Evolutionary conservation across 768 basidiomycete genomes (phyloP), one percentile per base, ranked within the genome.

Genomic region (Melanogaster broomeanus): DNA sequence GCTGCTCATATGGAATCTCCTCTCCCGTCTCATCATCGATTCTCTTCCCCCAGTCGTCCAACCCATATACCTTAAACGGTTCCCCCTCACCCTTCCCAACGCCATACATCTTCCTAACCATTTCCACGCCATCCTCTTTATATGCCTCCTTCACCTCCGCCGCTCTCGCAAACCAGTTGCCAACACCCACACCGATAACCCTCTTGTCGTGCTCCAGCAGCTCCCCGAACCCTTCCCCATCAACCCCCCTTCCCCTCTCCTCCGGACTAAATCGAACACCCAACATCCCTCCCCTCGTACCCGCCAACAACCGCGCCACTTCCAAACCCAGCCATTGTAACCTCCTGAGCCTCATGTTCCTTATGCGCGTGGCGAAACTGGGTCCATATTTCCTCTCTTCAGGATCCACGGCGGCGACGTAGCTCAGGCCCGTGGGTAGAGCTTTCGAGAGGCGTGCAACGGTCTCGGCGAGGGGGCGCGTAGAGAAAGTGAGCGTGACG

Each of bases 391-490:
- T 74, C 34, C 71, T 64, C 49, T 74, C 74, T 15, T 68, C 66
- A 31, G 56, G 30, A 8, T 56, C 44, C 45, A 77, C 55, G 11
- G 59, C 55, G 10, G 70, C 59, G 52, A 71, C 67, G 60, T 65
- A 79, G 4, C 75, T 64, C 8, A 65, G 47, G 4, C 77, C 77
- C 7, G 68, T 68, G 9, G 61, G 37, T 15, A 64, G 61, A 5
- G 61, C 60, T 38, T 61, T 66, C 34, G 66, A 59, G 19, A 75
- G 65, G 11, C 74, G 70, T 6, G 63, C 47, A 25, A 77, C 31
- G 38, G 68, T 63, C 9, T 64, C 42, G 4, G 72, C 74, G 28
- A 78, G 62, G 0, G 77, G 75, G 16, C 76, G 74, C 8, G 75
- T 78, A 9, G 75, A 68, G 31, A 74, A 49, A 1, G 74, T 75